Evolutionary conservation across 768 basidiomycete genomes (phyloP).

Genomic region (Chalciporus pseudorubinellus): DNA sequence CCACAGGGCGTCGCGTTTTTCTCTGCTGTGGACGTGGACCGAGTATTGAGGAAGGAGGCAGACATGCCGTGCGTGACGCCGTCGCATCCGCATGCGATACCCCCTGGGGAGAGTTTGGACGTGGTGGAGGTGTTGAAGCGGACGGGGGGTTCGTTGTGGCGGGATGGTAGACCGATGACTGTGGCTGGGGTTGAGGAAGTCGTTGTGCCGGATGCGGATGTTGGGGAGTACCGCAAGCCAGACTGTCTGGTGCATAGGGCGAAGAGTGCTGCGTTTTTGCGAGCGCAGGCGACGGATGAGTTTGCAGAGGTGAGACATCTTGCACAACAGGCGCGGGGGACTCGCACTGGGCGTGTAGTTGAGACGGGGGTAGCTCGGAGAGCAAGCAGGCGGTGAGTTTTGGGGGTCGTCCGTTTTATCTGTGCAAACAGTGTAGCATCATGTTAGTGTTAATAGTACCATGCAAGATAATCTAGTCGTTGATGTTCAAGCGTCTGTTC

Average conservation of each 20-base stretch:
- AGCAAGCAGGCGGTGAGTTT: not conserved
- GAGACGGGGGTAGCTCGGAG: not conserved
- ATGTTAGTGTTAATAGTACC: not conserved
- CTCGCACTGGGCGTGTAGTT: not conserved
- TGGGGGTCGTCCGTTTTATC: slow-evolving; percentile 37
- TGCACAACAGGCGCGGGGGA: slow-evolving; percentile 42
- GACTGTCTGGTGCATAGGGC: slow-evolving; percentile 69
- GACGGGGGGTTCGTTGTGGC: slow-evolving; percentile 70
- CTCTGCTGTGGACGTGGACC: slow-evolving; percentile 92
- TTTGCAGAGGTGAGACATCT: slow-evolving; percentile 70
- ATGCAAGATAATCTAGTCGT: no score
- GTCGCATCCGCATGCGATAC: slow-evolving; percentile 78
- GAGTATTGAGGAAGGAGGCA: slow-evolving; percentile 90
- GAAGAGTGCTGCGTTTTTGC: slow-evolving; percentile 59
- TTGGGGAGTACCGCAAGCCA: slow-evolving; percentile 48
- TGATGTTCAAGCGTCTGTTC: no score
- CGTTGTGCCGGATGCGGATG: not conserved
- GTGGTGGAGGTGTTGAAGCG: slow-evolving; percentile 62
- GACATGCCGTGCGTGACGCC: slow-evolving; percentile 96
- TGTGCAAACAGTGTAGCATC: not conserved
- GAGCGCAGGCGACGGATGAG: slow-evolving; percentile 74
- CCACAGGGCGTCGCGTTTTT: slow-evolving; percentile 97
- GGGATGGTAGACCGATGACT: slow-evolving; percentile 57
- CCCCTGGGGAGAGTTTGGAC: slow-evolving; percentile 83
- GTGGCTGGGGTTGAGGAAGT: slow-evolving; percentile 3